Percentiles rank a stretch among this genome's conserved stretches.
phyloP scores from a whole-genome alignment of 2,329 filamentous ascomycete species.

The Diaporthe velutina region DNA sequence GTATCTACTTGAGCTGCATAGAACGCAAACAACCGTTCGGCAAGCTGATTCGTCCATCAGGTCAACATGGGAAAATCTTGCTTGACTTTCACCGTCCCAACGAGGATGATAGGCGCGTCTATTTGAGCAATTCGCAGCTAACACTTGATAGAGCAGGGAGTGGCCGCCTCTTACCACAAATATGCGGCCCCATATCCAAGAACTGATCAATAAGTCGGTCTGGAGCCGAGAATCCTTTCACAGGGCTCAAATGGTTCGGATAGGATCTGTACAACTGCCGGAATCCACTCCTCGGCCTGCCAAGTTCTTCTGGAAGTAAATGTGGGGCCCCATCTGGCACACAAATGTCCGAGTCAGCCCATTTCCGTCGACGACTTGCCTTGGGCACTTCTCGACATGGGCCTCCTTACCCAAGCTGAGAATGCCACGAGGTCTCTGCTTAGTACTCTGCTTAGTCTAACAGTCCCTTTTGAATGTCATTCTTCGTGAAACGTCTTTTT shows the following conservation, averaged over 20 bases:
- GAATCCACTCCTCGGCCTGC: not conserved
- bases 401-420: not conserved
- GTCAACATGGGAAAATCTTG: not conserved
- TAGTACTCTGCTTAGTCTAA: not conserved
- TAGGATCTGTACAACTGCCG: not conserved
- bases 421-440: not conserved
- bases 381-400: not conserved
- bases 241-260: not conserved
- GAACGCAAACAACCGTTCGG: not conserved
- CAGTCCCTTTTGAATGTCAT: too few relatives aligned
- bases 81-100: not conserved
- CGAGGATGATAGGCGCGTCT: not conserved
- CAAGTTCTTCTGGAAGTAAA: not conserved
- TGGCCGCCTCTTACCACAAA: not conserved
- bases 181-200: not conserved
- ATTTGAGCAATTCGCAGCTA: not conserved
- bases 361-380: not conserved
- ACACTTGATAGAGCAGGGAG: not conserved
- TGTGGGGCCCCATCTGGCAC: not conserved
- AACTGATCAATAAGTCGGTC: not conserved
- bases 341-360: not conserved
- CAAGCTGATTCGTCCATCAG: not conserved
- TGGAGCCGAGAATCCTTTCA: not conserved
- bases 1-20: not conserved
- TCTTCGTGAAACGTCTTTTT: not conserved